These are phyloP conservation scores for Hypomyces perniciosus DNA, from an alignment of 2,329 filamentous ascomycete genomes.

Conservation along the genomic window DNA sequence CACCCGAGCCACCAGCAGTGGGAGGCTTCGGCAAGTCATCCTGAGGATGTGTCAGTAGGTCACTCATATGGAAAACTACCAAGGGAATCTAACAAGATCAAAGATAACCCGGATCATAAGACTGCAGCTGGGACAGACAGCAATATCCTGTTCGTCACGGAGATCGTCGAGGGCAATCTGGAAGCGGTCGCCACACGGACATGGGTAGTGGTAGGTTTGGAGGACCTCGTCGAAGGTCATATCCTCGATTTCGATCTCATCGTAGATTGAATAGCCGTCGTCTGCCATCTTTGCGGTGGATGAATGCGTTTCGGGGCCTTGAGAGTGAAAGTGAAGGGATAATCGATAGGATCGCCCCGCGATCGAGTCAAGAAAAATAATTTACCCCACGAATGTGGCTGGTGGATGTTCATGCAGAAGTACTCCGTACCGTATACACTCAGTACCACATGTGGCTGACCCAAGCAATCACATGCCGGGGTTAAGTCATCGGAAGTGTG, in stretches of 20 bases:
- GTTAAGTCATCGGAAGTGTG: neutral
- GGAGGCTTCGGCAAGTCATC: conserved; percentile 39
- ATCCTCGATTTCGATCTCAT: conserved; percentile 98
- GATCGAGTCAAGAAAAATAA: conserved; percentile 11
- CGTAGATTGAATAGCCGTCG: conserved; percentile 72
- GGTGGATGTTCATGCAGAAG: neutral
- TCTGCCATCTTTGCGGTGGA: conserved; percentile 48
- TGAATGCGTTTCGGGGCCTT: too few species aligned
- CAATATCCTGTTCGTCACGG: conserved; percentile 84
- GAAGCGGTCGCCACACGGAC: conserved; percentile 94
- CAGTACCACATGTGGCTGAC: conserved; percentile 8
- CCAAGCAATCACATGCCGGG: conserved; percentile 15
- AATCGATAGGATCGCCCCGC: neutral
- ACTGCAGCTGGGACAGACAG: conserved; percentile 95
- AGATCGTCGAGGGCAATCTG: conserved; percentile 83
- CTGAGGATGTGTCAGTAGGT: conserved; percentile 22
- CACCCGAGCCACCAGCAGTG: conserved; percentile 24
- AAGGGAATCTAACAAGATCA: conserved; percentile 58
- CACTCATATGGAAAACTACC: neutral
- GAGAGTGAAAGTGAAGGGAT: neutral
- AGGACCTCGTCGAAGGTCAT: conserved; percentile 82
- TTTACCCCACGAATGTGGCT: conserved; percentile 21
- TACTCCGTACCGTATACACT: too few species aligned
- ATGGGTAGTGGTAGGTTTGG: conserved; percentile 92
- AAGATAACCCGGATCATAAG: conserved; percentile 95